A percentile compares a stretch with the other conserved stretches of the same genome.
phyloP scores from a whole-genome alignment of 306 rosid species.

The Herpetospermum pedunculosum region DNA sequence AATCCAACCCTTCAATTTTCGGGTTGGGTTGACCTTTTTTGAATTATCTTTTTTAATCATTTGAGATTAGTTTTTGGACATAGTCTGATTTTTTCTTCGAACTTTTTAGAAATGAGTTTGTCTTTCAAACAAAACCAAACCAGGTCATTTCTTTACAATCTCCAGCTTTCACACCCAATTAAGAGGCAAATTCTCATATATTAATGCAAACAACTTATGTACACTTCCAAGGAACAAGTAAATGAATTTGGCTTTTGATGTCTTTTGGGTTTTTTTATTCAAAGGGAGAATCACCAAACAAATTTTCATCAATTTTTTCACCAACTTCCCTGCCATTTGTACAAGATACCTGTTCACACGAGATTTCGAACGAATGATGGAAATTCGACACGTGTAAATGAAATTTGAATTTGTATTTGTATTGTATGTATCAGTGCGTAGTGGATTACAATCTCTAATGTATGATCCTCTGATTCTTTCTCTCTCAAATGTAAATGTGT shows the following conservation, averaged over 20 bases:
- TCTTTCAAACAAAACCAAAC: conserved; percentile 43
- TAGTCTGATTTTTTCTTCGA: conserved; percentile 63
- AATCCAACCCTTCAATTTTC: too few relatives aligned
- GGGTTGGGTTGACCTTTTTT: too few relatives aligned
- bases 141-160: conserved; percentile 45
- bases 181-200: conserved; percentile 33
- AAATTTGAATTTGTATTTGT: too few relatives aligned
- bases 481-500: too few relatives aligned
- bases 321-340: conserved; percentile 49
- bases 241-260: conserved; percentile 39
- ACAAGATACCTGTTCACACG: too few relatives aligned
- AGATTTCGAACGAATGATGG: too few relatives aligned
- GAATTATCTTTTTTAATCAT: too few relatives aligned
- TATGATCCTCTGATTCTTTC: too few relatives aligned
- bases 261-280: conserved; percentile 20
- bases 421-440: too few relatives aligned
- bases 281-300: conserved; percentile 46
- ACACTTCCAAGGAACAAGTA: conserved; percentile 51
- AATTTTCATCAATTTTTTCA: conserved; percentile 22
- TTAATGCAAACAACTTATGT: conserved; percentile 20
- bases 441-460: too few relatives aligned
- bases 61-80: conserved; percentile 39
- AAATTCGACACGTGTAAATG: too few relatives aligned
- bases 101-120: conserved; percentile 25
- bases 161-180: conserved; percentile 29